Percentiles rank a stretch among this genome's conserved stretches.
Conservation (phyloP, 441 rosid genomes). For the Populus tomentosa region DNA sequence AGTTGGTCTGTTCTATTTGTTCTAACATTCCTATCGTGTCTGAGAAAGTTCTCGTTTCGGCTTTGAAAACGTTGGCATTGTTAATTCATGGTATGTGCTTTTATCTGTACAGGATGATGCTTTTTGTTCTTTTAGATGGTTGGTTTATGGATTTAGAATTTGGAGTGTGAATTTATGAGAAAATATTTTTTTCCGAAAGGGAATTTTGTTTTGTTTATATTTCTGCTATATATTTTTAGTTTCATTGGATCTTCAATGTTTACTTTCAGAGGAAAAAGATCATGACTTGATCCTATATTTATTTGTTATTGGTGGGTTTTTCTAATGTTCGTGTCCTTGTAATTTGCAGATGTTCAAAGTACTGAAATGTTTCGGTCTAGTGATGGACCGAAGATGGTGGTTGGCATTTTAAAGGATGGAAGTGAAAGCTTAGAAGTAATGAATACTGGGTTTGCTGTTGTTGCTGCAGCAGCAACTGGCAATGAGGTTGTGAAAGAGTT, state of each 20-base stretch:
- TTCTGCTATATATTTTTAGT: too few relatives aligned
- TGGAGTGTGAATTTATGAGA: not conserved
- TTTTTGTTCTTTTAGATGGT: not conserved
- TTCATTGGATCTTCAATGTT: too few relatives aligned
- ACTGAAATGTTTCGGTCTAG: constrained; percentile 16
- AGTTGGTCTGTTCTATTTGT: constrained; percentile 59
- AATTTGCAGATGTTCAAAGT: too few relatives aligned
- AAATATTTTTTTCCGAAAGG: too few relatives aligned
- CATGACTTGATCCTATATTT: too few relatives aligned
- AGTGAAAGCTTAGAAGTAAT: constrained; percentile 42
- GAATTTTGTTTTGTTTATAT: constrained; percentile 15
- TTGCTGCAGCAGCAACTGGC: constrained; percentile 74
- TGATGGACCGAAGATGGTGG: constrained; percentile 51
- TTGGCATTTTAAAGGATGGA: constrained; percentile 12
- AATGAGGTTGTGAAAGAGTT: constrained; percentile 77
- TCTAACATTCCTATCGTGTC: constrained; percentile 39
- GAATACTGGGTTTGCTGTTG: constrained; percentile 56
- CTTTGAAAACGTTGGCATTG: constrained; percentile 50
- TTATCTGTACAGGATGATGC: not conserved
- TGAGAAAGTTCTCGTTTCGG: constrained; percentile 35
- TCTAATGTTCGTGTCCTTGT: too few relatives aligned
- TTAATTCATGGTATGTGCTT: constrained; percentile 53
- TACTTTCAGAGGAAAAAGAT: too few relatives aligned
- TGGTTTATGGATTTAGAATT: not conserved
- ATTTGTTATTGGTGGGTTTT: too few relatives aligned